These are phyloP conservation scores for Ceratopteris richardii DNA, from an alignment of 75 land plant species.

Conservation along the genomic window DNA sequence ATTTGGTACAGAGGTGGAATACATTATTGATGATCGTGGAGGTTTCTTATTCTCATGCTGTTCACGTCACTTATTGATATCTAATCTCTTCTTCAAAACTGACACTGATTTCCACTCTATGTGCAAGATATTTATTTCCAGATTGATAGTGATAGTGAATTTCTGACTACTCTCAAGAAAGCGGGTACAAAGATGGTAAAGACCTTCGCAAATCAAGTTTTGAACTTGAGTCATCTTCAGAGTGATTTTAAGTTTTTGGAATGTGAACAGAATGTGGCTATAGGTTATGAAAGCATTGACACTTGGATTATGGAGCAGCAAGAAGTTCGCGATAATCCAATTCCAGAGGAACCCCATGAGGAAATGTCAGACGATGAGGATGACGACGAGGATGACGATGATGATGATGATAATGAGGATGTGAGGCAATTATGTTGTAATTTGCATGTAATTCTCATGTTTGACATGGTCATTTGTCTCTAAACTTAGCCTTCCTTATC, in stretches of 20 bases:
- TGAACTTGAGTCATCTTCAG: too few species aligned
- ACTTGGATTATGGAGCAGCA: constrained; percentile 4
- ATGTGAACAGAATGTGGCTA: constrained; percentile 5
- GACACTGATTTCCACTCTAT: not conserved
- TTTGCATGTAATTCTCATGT: not conserved
- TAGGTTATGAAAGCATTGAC: constrained; percentile 5
- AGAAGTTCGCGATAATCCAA: not conserved
- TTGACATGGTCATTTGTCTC: too few species aligned
- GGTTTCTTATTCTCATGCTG: constrained; percentile 31
- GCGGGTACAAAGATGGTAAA: constrained; percentile 22
- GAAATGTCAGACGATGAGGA: not conserved
- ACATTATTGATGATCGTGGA: constrained; percentile 85
- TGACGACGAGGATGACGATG: constrained; percentile 10
- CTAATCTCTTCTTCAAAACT: not conserved
- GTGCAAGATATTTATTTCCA: constrained; percentile 28
- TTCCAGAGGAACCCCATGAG: too few species aligned
- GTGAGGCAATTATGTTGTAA: not conserved
- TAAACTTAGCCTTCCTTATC: not conserved
- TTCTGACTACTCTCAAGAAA: constrained; percentile 16
- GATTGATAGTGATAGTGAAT: constrained; percentile 33
- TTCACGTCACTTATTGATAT: not conserved
- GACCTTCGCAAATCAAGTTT: not conserved
- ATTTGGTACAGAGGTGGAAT: constrained; percentile 67
- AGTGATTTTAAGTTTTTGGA: too few species aligned
- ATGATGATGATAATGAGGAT: constrained; percentile 19